phyloP scores from a whole-genome alignment of 441 rosid species.

The Corymbia calophylla region DNA sequence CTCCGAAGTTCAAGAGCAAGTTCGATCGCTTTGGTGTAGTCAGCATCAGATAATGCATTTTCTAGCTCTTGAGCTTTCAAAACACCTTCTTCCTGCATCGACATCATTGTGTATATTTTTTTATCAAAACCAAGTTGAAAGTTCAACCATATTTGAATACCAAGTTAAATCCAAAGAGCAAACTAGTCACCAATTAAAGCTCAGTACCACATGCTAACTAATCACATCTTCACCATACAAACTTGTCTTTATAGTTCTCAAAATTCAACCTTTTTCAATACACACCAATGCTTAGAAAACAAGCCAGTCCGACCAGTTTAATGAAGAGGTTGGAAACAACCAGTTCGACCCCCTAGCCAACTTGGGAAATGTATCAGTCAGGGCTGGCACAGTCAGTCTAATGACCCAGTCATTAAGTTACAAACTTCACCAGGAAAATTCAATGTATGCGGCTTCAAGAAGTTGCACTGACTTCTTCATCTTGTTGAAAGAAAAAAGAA shows the following conservation, averaged over 20 bases:
- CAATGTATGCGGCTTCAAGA: neutral
- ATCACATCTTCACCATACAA: neutral
- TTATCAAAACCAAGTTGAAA: neutral
- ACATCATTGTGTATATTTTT: neutral
- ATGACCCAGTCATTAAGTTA: neutral
- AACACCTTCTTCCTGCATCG: slow-evolving; percentile 66
- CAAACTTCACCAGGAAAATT: neutral
- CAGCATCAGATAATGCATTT: slow-evolving; percentile 77
- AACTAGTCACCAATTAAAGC: neutral
- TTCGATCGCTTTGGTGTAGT: slow-evolving; percentile 70
- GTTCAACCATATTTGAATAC: neutral
- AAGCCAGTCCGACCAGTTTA: neutral
- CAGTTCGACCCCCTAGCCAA: neutral
- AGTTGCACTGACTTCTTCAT: neutral
- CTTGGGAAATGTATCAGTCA: neutral
- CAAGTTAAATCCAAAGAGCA: neutral
- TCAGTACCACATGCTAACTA: neutral
- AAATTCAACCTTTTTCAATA: neutral
- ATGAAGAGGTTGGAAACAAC: neutral
- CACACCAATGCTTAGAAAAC: neutral
- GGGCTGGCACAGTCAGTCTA: neutral
- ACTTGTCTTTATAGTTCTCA: neutral
- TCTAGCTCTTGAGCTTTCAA: slow-evolving; percentile 84
- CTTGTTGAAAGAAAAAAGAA: neutral
- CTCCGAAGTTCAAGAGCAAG: slow-evolving; percentile 79